Conservation (phyloP, 2,329 filamentous ascomycete genomes). For the Neoscytalidium dimidiatum region DNA sequence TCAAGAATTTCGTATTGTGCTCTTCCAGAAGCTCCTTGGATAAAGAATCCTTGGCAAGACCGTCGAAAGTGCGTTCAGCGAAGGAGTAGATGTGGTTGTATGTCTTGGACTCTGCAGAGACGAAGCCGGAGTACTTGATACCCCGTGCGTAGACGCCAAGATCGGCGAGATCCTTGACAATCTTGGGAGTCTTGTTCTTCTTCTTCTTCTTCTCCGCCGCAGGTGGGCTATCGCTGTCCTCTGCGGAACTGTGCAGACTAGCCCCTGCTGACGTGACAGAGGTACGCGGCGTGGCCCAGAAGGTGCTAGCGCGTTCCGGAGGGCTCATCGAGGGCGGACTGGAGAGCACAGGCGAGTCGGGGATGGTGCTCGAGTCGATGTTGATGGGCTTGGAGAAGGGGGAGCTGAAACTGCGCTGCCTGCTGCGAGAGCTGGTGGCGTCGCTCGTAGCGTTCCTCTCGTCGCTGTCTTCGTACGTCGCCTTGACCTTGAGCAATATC, state of each 20-base stretch:
- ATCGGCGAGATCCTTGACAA: slow-evolving; percentile 77
- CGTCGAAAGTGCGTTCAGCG: slow-evolving; percentile 84
- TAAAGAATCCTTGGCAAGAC: slow-evolving; percentile 69
- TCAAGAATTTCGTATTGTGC: slow-evolving; percentile 89
- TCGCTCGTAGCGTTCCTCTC: slow-evolving; percentile 41
- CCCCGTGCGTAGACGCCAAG: slow-evolving; percentile 78
- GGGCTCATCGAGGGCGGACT: slow-evolving; percentile 56
- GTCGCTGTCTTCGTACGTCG: slow-evolving; percentile 61
- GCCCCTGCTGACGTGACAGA: slow-evolving; percentile 59
- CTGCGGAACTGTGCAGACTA: slow-evolving; percentile 60
- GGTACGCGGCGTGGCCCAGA: slow-evolving; percentile 54
- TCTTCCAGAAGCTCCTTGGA: slow-evolving; percentile 78
- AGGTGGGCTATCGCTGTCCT: slow-evolving; percentile 72
- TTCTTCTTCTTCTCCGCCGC: slow-evolving; percentile 59
- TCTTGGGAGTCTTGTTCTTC: slow-evolving; percentile 70
- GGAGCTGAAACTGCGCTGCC: slow-evolving; percentile 73
- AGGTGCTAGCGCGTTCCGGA: slow-evolving; percentile 47
- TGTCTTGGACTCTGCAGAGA: slow-evolving; percentile 73
- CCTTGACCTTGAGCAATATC: slow-evolving; percentile 94
- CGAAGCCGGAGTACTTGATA: slow-evolving; percentile 84
- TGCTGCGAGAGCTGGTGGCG: slow-evolving; percentile 39
- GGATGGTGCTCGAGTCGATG: slow-evolving; percentile 59
- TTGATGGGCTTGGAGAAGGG: slow-evolving; percentile 67
- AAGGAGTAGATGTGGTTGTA: slow-evolving; percentile 97
- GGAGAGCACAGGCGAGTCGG: slow-evolving; percentile 51